Percentiles rank a stretch among this genome's conserved stretches.
phyloP scores from a whole-genome alignment of 306 rosid genomes.

The Amphicarpaea edgeworthii region DNA sequence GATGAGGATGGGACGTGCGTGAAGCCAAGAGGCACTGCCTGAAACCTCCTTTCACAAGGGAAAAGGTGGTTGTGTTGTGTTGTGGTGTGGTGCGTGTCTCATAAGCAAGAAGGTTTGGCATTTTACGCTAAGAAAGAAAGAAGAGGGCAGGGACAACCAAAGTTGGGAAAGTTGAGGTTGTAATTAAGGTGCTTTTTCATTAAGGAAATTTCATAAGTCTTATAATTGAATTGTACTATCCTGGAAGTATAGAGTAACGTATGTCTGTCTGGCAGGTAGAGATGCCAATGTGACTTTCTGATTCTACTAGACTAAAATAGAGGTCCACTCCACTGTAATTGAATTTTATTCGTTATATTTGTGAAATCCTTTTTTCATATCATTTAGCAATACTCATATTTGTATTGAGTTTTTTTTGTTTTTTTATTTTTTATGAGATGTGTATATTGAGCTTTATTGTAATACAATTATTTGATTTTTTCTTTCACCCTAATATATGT shows the following conservation, averaged over 20 bases:
- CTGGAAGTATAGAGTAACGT: not conserved
- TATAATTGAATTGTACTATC: not conserved
- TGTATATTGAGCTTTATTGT: not conserved
- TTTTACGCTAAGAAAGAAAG: slow-evolving; percentile 49
- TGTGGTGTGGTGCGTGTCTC: slow-evolving; percentile 25
- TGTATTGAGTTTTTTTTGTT: not conserved
- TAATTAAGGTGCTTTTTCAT: slow-evolving; percentile 8
- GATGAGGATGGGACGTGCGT: not conserved
- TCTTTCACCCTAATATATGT: not conserved
- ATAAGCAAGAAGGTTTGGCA: slow-evolving; percentile 40
- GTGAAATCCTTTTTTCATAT: not conserved
- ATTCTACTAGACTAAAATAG: not conserved
- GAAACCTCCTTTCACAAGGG: slow-evolving; percentile 40
- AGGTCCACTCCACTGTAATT: not conserved
- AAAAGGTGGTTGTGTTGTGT: not conserved
- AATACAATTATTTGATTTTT: not conserved
- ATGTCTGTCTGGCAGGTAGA: not conserved
- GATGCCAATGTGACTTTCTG: not conserved
- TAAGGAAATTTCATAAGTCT: slow-evolving; percentile 37
- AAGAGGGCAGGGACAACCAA: slow-evolving; percentile 10
- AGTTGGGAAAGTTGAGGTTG: not conserved
- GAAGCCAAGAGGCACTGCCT: slow-evolving; percentile 14
- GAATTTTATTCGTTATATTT: not conserved
- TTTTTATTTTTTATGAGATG: too few relatives aligned
- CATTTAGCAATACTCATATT: not conserved